Evolutionary conservation across 1,284 basidiomycete species (phyloP).

Genomic region (Meripilus lineatus): DNA sequence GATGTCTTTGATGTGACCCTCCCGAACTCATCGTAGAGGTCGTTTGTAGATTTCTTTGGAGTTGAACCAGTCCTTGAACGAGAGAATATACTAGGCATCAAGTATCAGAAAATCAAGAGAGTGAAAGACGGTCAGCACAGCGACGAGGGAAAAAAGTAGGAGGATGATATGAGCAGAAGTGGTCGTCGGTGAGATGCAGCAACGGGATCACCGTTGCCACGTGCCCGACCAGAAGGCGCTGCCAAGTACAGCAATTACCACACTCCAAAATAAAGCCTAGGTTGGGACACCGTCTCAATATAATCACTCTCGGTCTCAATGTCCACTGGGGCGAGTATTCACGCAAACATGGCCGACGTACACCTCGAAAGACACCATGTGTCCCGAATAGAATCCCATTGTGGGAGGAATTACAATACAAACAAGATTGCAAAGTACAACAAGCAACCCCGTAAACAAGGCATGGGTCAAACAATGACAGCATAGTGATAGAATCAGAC

Average conservation of each 20-base stretch:
- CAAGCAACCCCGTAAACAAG: background rate
- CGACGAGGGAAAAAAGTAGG: conserved; percentile 14
- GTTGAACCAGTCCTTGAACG: conserved; percentile 50
- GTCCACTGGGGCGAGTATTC: too few species aligned
- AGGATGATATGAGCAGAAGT: background rate
- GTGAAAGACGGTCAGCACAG: conserved; percentile 19
- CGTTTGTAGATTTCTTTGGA: conserved; percentile 31
- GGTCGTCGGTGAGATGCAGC: background rate
- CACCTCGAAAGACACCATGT: background rate
- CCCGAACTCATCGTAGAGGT: conserved; percentile 61
- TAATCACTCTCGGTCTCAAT: too few species aligned
- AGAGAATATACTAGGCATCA: conserved; percentile 56
- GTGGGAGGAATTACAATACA: background rate
- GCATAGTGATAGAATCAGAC: too few species aligned
- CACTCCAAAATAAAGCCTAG: too few species aligned
- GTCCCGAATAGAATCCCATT: background rate
- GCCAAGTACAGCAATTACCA: too few species aligned
- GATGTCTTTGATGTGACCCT: conserved; percentile 45
- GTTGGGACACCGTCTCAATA: background rate
- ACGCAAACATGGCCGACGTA: background rate
- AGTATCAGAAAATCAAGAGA: conserved; percentile 21
- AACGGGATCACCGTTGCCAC: background rate
- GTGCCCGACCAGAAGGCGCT: background rate
- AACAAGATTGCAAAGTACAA: background rate
- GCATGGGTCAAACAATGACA: too few species aligned